Conservation (phyloP, 371 early-diverging fungal genomes). For the Phascolomyces articulosus region DNA sequence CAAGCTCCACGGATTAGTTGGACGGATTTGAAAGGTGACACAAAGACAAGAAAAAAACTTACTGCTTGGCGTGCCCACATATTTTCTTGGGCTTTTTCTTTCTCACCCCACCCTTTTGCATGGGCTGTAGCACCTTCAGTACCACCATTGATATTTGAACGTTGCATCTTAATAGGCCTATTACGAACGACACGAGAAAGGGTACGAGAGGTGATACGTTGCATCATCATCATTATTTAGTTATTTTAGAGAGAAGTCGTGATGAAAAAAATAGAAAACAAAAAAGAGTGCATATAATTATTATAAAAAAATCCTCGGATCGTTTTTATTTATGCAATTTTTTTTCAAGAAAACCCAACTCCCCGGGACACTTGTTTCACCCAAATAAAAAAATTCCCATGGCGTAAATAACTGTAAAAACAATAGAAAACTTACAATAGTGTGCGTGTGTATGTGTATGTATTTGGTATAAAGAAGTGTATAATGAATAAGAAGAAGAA, state of each 20-base stretch:
- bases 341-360: too few relatives aligned
- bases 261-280: background rate
- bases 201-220: background rate
- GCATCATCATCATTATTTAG: background rate
- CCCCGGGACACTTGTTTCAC: too few relatives aligned
- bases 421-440: too few relatives aligned
- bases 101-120: conserved; percentile 36
- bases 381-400: too few relatives aligned
- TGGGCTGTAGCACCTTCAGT: conserved; percentile 41
- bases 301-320: too few relatives aligned
- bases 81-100: conserved; percentile 51
- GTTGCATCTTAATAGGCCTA: conserved; percentile 6
- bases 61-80: conserved; percentile 48
- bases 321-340: too few relatives aligned
- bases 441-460: too few relatives aligned
- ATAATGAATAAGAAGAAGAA: too few relatives aligned
- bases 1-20: background rate
- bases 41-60: conserved; percentile 8
- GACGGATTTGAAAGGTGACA: background rate
- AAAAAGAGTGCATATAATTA: too few relatives aligned
- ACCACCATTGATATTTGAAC: background rate
- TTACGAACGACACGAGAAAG: background rate
- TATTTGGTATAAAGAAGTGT: too few relatives aligned
- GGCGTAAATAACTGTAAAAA: too few relatives aligned
- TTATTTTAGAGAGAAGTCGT: background rate